phyloP scores from a whole-genome alignment of 2,329 filamentous ascomycete species.

The Venturia aucupariae region DNA sequence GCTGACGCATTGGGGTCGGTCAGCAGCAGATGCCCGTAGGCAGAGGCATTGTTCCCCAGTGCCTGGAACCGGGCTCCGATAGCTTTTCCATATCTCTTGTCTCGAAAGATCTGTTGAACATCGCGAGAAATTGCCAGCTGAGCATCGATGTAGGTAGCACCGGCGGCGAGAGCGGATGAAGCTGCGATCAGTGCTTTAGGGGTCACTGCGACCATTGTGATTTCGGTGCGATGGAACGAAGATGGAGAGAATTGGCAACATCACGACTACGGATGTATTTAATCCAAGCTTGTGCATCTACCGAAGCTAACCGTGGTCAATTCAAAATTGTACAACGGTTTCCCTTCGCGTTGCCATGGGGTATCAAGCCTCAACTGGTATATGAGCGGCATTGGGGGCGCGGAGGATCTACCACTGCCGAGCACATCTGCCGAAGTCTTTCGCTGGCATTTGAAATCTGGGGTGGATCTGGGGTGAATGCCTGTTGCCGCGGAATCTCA shows the following conservation, averaged over 20 bases:
- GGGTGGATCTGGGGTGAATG: too few species aligned
- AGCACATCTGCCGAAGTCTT: neutral
- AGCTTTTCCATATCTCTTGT: constrained; percentile 7
- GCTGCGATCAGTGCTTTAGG: constrained; percentile 1
- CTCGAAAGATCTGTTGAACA: constrained; percentile 6
- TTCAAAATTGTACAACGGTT: neutral
- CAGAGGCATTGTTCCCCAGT: neutral
- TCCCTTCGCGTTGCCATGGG: neutral
- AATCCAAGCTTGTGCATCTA: neutral
- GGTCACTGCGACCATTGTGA: neutral
- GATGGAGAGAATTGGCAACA: neutral
- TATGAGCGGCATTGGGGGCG: neutral
- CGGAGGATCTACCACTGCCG: neutral
- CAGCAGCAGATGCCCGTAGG: neutral
- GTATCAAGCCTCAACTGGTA: neutral
- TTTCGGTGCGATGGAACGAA: neutral
- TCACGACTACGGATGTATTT: neutral
- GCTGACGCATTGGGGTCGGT: constrained; percentile 28
- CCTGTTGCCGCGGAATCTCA: neutral
- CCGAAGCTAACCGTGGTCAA: constrained; percentile 1
- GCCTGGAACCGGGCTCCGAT: constrained; percentile 2
- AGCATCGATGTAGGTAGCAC: constrained; percentile 10
- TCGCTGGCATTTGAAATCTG: too few species aligned
- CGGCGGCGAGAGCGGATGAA: constrained; percentile 2
- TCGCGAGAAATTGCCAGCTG: constrained; percentile 8